Base-by-base conservation (phyloP, 495 filamentous ascomycete genomes). In the Xylaria bambusicola region DNA sequence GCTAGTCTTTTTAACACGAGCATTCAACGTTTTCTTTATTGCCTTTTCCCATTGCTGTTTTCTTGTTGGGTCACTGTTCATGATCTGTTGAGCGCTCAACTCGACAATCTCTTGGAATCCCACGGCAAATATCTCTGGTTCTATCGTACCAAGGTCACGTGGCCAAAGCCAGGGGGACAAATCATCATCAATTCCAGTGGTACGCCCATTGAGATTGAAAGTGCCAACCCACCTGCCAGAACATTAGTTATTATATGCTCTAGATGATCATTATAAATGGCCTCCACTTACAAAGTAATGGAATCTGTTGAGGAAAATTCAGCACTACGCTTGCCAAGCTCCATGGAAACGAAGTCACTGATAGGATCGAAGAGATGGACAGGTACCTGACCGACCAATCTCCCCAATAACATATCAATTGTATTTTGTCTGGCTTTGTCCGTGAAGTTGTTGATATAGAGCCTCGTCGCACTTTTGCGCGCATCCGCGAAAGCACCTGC, bases 61-160 rank as follows among this genome's bases (percentile, higher is more conserved):
- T 56, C 89, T 84, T 8, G 82, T 83, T 21, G 95, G 94, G 77
- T 98, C 93, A 38, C 92, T 97, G 52, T 94, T 95, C 92, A 99
- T 98, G 66, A 99, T 98, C 67, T 99, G 95, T 71, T 98, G 93
- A 17, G 95, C 93, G 65, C 91, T 96, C 13, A 99, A 80, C 67
- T 93, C 88, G 15, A 99, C 95, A 53, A 99, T 98, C 75, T 99
- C 94, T 65, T 99, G 94, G 64, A 99, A 98, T 0, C 91, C 94
- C 27, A 97, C 85, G 8, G 86, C 92, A 50, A 95, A 84, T 33
- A 99, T 88, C 47, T 92, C 85, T 20, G 95, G 90, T 42, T 85
- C 80, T 20, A 75, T 71, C 7, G 68, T 62, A 27, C 79, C 79
- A 2, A 84, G 63, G 49, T 80, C 71, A 17, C 66, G 57, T 20